Percentiles rank a stretch among this genome's conserved stretches.
These are phyloP conservation scores for Zasmidium angulare DNA, from an alignment of 2,329 filamentous ascomycete species.

Conservation along the genomic window DNA sequence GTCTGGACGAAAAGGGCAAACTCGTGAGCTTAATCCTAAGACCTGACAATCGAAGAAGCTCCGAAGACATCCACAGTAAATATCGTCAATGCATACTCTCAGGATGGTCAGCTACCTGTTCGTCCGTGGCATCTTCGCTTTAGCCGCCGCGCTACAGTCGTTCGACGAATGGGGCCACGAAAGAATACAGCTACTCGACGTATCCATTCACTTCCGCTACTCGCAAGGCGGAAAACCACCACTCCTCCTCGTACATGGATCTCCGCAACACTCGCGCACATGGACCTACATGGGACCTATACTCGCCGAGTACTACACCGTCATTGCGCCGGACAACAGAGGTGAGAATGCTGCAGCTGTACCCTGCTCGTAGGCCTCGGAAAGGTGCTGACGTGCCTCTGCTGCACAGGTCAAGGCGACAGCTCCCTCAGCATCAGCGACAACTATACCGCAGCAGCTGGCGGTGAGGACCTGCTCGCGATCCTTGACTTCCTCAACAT, in stretches of 20 bases:
- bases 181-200: conserved; percentile 9
- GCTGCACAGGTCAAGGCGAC: too few species aligned
- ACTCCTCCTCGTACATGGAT: conserved; percentile 8
- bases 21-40: too few species aligned
- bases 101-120: too few species aligned
- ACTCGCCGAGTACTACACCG: conserved; percentile 45
- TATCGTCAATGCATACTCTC: too few species aligned
- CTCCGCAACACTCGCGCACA: conserved; percentile 15
- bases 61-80: too few species aligned
- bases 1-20: too few species aligned
- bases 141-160: too few species aligned
- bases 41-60: too few species aligned
- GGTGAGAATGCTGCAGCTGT: conserved; percentile 41
- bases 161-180: conserved; percentile 1
- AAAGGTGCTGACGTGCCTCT: too few species aligned
- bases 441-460: conserved; percentile 41
- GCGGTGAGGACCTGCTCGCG: conserved; percentile 25
- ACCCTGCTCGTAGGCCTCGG: too few species aligned
- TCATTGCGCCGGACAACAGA: conserved; percentile 46
- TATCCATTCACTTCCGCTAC: conserved; percentile 15
- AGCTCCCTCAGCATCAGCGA: conserved; percentile 3
- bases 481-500: conserved; percentile 32
- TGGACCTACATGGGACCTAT: conserved; percentile 43
- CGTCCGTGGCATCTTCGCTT: too few species aligned
- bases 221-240: conserved; percentile 7